Base-by-base conservation (phyloP, 352 stramenopile species). In the Pythium pyrilobum region DNA sequence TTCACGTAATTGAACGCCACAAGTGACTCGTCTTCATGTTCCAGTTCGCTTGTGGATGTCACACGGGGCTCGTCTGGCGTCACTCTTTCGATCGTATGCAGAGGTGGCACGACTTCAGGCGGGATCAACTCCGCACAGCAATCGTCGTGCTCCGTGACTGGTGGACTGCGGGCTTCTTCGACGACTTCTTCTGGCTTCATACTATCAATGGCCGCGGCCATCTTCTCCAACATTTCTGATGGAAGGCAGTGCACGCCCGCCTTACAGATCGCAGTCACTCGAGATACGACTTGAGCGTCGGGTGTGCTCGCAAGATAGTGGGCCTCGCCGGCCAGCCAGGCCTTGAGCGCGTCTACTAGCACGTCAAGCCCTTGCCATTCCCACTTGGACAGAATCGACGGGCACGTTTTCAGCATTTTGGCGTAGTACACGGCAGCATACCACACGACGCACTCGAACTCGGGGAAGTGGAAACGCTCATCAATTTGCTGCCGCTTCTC, bases 361-460 rank as follows among this genome's bases (percentile, higher is more conserved):
- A 51, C 40, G 9, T 33, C 23, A 18, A 73, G 41, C 1, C 62
- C 50, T 5, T 43, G 38, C 41, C 41, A 48, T 25, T 77, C 67
- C 54, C 54, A 73, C 38, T 49, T 64, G 18, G 33, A 66, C 20
- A 71, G 24, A 18, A 53, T 27, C n/a, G 29, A 55, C 31, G 47
- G 55, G 42, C 45, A 64, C 25, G 33, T 66, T 28, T 34, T 37
- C 8, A 73, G 25, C 29, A 54, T 59, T 40, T 51, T 57, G 21
- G 54, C 57, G 43, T 77, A 77, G 40, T 56, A 51, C 13, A 44
- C 61, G 6, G 55, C 69, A 1, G 67, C 64, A 47, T 74, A 74
- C 71, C 71, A 81, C 29, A 76, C 45, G 5, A 64, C 38, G 15
- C 42, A 40, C 38, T 71, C 64, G 21, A 76, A 72, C 38, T 69